A percentile compares a stretch with the other conserved stretches of the same genome.
phyloP scores from a whole-genome alignment of 83 land plant species.

The Diphasiastrum complanatum region DNA sequence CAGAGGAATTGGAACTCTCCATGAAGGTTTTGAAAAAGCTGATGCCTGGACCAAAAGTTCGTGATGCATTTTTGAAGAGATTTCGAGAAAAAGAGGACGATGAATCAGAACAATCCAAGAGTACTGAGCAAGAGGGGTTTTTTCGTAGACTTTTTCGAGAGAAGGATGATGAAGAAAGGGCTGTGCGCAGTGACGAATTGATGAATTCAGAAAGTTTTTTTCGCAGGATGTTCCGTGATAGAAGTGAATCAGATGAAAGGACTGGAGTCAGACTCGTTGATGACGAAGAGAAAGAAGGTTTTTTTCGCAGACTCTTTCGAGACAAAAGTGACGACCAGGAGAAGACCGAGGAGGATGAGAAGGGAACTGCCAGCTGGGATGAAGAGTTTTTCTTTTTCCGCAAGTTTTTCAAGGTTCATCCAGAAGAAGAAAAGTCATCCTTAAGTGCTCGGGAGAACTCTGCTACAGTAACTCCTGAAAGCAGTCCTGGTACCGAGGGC shows the following conservation, averaged over 20 bases:
- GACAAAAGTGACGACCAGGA: conserved; percentile 26
- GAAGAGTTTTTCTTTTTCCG: conserved; percentile 84
- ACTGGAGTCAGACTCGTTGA: conserved; percentile 10
- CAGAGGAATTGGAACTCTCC: conserved; percentile 48
- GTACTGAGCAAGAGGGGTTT: conserved; percentile 54
- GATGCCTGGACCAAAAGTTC: conserved; percentile 80
- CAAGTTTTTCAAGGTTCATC: conserved; percentile 74
- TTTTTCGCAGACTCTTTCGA: no score
- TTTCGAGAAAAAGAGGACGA: conserved; percentile 78
- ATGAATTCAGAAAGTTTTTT: conserved; percentile 74
- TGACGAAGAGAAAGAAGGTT: conserved; percentile 25
- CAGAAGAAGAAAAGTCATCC: conserved; percentile 53
- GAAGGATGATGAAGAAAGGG: conserved; percentile 62
- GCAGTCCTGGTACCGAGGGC: conserved; percentile 85
- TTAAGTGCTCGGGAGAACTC: conserved; percentile 32
- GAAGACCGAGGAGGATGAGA: conserved; percentile 40
- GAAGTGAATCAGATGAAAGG: conserved; percentile 56
- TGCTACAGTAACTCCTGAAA: conserved; percentile 40
- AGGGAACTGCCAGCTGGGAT: conserved; percentile 38
- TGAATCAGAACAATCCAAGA: conserved; percentile 48
- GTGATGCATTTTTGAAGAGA: conserved; percentile 77
- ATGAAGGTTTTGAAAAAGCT: conserved; percentile 54
- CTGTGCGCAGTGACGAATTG: conserved; percentile 50
- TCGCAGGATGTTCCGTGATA: conserved; percentile 67
- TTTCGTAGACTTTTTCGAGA: conserved; percentile 69